Evolutionary conservation across 305 asterid genomes (phyloP).

Genomic region (Nicotiana rustica): DNA sequence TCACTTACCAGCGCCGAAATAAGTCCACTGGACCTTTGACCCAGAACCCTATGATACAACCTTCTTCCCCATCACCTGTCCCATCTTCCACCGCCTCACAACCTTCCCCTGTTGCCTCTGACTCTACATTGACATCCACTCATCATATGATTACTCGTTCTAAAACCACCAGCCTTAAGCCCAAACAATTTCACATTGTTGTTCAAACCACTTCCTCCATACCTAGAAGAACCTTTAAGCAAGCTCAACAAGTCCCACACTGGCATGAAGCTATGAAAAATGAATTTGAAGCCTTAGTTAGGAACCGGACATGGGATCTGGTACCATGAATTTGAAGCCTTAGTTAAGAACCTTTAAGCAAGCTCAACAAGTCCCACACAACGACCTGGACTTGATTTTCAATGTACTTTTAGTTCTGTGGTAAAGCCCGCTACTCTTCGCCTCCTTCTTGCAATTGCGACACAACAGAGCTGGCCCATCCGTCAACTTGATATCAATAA

Average conservation of each 20-base stretch:
- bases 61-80: too few species aligned
- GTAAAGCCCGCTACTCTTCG: background rate
- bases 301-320: too few species aligned
- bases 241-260: background rate
- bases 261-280: background rate
- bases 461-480: background rate
- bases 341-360: background rate
- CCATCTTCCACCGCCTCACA: too few species aligned
- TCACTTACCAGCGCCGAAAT: too few species aligned
- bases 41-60: too few species aligned
- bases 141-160: too few species aligned
- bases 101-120: too few species aligned
- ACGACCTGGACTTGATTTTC: background rate
- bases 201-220: background rate
- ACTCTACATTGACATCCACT: too few species aligned
- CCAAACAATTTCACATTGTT: background rate
- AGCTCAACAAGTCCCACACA: too few species aligned
- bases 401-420: background rate
- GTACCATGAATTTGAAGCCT: background rate
- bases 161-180: background rate
- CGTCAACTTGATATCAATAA: background rate
- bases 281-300: background rate
- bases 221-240: background rate
- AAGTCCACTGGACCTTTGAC: too few species aligned
- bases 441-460: background rate